These are phyloP conservation scores for maize (Zea mays) DNA, from an alignment of 176 grass and related monocot species.

Conservation along the genomic window Zm-B73-REFERENCE-NAM-5.0 NC_050097.1:227060501-227061000, in stretches of 20 bases:
- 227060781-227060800: not conserved
- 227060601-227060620: conserved; percentile 19
- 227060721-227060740: not conserved
- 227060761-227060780: not conserved
- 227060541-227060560: conserved; percentile 73
- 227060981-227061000: conserved; percentile 35
- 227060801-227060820: conserved; percentile 1
- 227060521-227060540: conserved; percentile 71
- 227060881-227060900: not conserved
- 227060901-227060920: conserved; percentile 20
- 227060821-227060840: conserved; percentile 12
- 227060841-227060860: conserved; percentile 19
- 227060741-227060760: not conserved
- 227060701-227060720: not conserved
- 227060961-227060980: conserved; percentile 99
- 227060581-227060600: conserved; percentile 33
- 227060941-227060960: conserved; percentile 98
- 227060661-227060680: not conserved
- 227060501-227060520: conserved; percentile 7
- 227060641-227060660: not conserved
- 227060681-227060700: conserved; percentile 8
- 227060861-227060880: not conserved
- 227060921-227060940: conserved; percentile 99
- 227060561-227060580: conserved; percentile 98
- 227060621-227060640: not conserved